A percentile compares a stretch with the other conserved stretches of the same genome.
Evolutionary conservation across 129 eudicot genomes (phyloP).

Genomic region (Centaurea solstitialis): DNA sequence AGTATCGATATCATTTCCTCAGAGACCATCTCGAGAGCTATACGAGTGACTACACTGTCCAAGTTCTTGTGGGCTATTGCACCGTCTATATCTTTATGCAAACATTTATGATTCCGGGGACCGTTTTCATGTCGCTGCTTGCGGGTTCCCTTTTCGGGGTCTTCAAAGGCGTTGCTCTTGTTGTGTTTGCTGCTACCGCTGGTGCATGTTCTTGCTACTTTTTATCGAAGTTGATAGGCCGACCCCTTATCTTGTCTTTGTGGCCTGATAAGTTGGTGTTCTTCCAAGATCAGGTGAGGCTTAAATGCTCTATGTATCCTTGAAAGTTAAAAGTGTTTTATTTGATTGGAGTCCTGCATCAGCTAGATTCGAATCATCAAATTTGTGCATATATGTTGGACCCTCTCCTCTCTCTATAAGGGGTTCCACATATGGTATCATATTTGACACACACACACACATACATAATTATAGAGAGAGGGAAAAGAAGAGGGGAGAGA

Average conservation of each 20-base stretch:
- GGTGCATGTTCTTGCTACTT: conserved; percentile 97
- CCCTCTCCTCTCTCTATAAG: no score
- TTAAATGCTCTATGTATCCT: neutral
- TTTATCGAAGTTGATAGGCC: conserved; percentile 76
- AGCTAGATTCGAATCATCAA: neutral
- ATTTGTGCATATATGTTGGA: neutral
- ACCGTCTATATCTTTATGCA: conserved; percentile 90
- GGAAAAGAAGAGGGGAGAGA: no score
- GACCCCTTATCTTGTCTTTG: conserved; percentile 72
- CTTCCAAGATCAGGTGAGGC: conserved; percentile 81
- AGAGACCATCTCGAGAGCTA: conserved; percentile 89
- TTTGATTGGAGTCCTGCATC: neutral
- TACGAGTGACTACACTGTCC: conserved; percentile 88
- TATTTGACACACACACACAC: neutral
- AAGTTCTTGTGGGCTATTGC: conserved; percentile 84
- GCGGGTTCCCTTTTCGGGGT: conserved; percentile 90
- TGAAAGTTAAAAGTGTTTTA: neutral
- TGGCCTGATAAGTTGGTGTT: conserved; percentile 85
- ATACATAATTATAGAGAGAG: neutral
- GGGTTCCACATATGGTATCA: no score
- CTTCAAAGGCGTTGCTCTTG: conserved; percentile 75
- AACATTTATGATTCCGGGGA: conserved; percentile 98
- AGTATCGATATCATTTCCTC: neutral
- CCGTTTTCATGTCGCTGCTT: conserved; percentile 88
- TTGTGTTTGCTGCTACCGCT: conserved; percentile 81